These are phyloP conservation scores for Craspedostauros australis DNA, from an alignment of 108 stramenopile genomes.

Conservation along the genomic window DNA sequence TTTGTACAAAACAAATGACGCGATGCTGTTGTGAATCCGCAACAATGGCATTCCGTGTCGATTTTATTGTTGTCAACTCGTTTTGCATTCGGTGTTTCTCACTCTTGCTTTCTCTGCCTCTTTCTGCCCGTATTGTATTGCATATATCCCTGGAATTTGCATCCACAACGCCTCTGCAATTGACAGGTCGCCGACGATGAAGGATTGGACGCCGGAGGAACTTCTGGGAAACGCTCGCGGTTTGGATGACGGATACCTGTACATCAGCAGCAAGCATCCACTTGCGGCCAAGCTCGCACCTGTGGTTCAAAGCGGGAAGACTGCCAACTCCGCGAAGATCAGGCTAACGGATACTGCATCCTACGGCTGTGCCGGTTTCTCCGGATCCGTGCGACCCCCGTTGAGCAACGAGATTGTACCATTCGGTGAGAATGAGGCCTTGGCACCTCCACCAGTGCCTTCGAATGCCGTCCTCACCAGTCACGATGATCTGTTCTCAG, in stretches of 20 bases:
- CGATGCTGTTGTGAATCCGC: too few relatives aligned
- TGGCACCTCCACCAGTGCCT: constrained; percentile 44
- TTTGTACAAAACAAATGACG: too few relatives aligned
- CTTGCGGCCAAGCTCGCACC: constrained; percentile 46
- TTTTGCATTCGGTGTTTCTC: too few relatives aligned
- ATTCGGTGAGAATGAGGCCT: constrained; percentile 39
- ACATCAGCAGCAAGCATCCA: constrained; percentile 54
- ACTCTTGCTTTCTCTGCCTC: neutral
- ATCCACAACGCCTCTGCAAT: neutral
- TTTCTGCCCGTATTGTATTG: constrained; percentile 1
- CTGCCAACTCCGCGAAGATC: constrained; percentile 39
- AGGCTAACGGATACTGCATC: constrained; percentile 42
- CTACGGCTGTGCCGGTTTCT: constrained; percentile 48
- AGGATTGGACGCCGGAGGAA: constrained; percentile 79
- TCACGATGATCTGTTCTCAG: constrained; percentile 44
- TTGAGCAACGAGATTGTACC: constrained; percentile 68
- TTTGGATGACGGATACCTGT: constrained; percentile 84
- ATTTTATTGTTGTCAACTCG: too few relatives aligned
- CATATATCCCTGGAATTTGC: neutral
- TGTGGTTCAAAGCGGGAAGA: constrained; percentile 36
- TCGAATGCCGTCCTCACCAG: constrained; percentile 43
- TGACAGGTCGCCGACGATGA: constrained; percentile 63
- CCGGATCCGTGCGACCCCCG: constrained; percentile 66
- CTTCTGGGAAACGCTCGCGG: constrained; percentile 73
- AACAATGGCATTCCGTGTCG: too few relatives aligned